These are phyloP conservation scores for Boletus sp. DNA, from an alignment of 1,284 basidiomycete genomes.

Conservation along the genomic window DNA sequence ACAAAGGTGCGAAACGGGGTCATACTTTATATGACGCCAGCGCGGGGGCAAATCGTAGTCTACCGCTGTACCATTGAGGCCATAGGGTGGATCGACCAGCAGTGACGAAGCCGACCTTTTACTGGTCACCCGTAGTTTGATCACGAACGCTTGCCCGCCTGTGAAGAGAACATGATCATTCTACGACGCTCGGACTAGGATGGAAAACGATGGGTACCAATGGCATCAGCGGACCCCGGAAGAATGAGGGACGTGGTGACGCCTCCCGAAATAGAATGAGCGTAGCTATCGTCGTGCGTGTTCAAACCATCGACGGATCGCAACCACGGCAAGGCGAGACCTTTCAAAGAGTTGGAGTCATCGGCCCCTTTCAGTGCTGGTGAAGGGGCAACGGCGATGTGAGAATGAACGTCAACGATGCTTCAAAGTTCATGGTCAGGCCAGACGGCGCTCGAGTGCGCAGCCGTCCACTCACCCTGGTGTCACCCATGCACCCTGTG, in stretches of 20 bases:
- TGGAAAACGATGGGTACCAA: conserved; percentile 38
- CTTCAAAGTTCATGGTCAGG: conserved; percentile 1
- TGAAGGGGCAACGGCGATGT: conserved; percentile 48
- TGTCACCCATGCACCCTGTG: conserved; percentile 44
- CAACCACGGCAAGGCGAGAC: conserved; percentile 38
- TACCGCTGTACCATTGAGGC: conserved; percentile 33
- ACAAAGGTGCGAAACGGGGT: background rate
- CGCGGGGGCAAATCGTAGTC: conserved; percentile 34
- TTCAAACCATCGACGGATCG: conserved; percentile 31
- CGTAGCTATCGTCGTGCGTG: conserved; percentile 31
- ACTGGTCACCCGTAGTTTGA: conserved; percentile 45
- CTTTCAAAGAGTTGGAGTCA: conserved; percentile 41
- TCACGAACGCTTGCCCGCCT: conserved; percentile 49
- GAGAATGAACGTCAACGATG: conserved; percentile 63
- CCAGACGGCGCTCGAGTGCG: background rate
- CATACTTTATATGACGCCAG: conserved; percentile 48
- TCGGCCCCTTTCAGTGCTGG: conserved; percentile 43
- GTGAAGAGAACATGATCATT: conserved; percentile 10
- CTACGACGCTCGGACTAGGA: conserved; percentile 12
- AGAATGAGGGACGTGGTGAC: conserved; percentile 69
- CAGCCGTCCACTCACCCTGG: conserved; percentile 34
- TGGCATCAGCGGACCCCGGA: conserved; percentile 54
- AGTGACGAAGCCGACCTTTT: conserved; percentile 43
- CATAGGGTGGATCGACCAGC: conserved; percentile 45
- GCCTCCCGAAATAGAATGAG: conserved; percentile 36